Percentiles rank a stretch among this genome's conserved stretches.
Evolutionary conservation across 495 filamentous ascomycete species (phyloP).

Genomic region (Neurospora sp.): DNA sequence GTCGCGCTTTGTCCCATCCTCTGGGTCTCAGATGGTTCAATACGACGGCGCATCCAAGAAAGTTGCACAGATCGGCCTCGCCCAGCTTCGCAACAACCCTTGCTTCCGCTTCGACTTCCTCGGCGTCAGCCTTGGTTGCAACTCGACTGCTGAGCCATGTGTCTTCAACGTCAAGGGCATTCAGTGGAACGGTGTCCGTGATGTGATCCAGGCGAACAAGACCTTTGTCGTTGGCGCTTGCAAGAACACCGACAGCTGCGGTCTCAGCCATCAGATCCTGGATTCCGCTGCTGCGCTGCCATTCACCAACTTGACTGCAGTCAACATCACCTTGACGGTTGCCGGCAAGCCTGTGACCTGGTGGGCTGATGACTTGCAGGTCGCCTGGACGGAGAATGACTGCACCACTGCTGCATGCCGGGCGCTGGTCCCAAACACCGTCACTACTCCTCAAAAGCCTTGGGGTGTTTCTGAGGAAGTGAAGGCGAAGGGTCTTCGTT

Average conservation of each 20-base stretch:
- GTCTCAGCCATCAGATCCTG: background rate
- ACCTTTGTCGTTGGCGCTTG: background rate
- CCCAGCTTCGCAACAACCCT: background rate
- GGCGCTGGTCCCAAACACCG: background rate
- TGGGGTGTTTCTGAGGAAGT: background rate
- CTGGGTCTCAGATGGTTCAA: background rate
- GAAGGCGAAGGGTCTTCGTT: slow-evolving; percentile 10
- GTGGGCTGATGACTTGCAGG: background rate
- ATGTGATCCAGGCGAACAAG: background rate
- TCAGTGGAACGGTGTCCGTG: background rate
- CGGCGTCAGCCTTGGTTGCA: background rate
- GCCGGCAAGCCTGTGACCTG: background rate
- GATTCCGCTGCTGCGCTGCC: background rate
- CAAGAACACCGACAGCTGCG: background rate
- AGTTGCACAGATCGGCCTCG: background rate
- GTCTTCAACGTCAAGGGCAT: background rate
- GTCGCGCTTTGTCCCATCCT: background rate
- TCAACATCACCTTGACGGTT: background rate
- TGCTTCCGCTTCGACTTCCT: background rate
- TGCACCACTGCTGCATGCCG: background rate
- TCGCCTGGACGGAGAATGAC: background rate
- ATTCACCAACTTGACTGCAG: background rate
- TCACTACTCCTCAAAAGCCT: background rate
- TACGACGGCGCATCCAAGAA: background rate
- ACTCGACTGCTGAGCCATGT: background rate